Evolutionary conservation across 768 basidiomycete genomes (phyloP), one percentile per base, ranked within the genome.

Genomic region (Mrakia blollopis): DNA sequence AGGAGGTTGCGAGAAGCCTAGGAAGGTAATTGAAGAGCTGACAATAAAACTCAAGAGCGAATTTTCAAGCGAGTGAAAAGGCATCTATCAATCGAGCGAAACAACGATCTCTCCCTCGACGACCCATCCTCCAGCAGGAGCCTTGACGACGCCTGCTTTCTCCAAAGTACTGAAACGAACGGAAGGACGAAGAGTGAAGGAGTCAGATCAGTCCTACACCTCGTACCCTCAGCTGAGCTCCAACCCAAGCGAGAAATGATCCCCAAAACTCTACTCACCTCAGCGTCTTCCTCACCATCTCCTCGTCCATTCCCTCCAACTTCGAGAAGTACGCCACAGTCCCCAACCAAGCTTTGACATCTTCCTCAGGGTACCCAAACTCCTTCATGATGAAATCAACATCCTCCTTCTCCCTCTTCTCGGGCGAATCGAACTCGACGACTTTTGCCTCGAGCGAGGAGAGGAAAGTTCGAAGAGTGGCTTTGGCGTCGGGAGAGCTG

Each of bases 271-370:
- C 47, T 14, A 81, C 88, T 81, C 81, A 92, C 92, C 85, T 85
- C 11, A 95, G 84, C 0, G 94, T 94, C 57, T 91, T 87, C 9
- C 83, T 82, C 21, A 96, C 86, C 23, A 93, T 89, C 41, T 87
- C 83, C n/a, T 83, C 84, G 10, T 90, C 87, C 63, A 95, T 90
- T 50, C 84, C 85, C 1, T 86, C 83, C 80, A 92, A 91, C 80
- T 90, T 87, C 16, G 85, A 79, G 4, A 92, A 89, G 83, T 93
- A 96, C 5, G 85, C 85, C 28, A 95, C 93, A 7, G 91, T 91
- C 80, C 87, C 85, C 79, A 95, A 85, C 94, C 94, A 96, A 30
- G 92, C 93, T 85, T 89, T 85, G 79, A 98, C 89, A 82, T 98
- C 96, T 76, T 89, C 87, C 74, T 90, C 88, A 3, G 88, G 87